Base-by-base conservation (phyloP, 129 eudicot genomes). In the Glebionis coronaria region DNA sequence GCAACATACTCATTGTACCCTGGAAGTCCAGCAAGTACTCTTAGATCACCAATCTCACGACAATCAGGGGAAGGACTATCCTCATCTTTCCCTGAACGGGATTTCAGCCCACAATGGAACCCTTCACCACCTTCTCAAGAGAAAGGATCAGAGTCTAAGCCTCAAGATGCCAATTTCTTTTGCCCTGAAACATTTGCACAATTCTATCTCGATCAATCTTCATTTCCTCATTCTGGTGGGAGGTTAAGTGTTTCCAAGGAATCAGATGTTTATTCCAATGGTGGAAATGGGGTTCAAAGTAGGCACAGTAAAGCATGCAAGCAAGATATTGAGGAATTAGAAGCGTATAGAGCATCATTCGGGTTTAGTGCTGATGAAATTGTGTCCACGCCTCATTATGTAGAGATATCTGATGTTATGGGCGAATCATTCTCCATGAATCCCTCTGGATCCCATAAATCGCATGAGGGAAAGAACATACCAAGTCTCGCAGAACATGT, bases 341-440 rank as follows among this genome's bases (percentile, higher is more conserved):
- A 92, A 72, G 95, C 98, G 35, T 92, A 92, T 70, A 74, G 98
- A 79, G 98, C 98, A 15, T 92, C 98, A 42, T 92, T 92, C 61
- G 98, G 98, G 68, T 92, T 92, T 81, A 92, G 96, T 83, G 98
- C 96, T 27, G 98, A 92, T 84, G 98, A 92, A 63, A 80, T 92
- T 70, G 81, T 84, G 67, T 82, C 95, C 25, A 92, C 96, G 19
- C 59, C 96, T 75, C 89, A 92, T 44, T 92, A 92, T 78, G 95
- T 88, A 40, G 98, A 92, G 82, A 92, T 92, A 3, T 73, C 95
- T 55, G 90, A 92, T 68, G 87, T 84, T 8, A 65, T 79, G 79
- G 98, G 88, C 54, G 91, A 80, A 31, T 81, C 96, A 2, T 88
- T 85, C 72, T 74, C 82, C 61, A 91, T 88, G 79, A 69, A 72